Percentiles rank a stretch among this genome's conserved stretches.
phyloP scores from a whole-genome alignment of 345 rosid genomes.

The Rhizophora apiculata region DNA sequence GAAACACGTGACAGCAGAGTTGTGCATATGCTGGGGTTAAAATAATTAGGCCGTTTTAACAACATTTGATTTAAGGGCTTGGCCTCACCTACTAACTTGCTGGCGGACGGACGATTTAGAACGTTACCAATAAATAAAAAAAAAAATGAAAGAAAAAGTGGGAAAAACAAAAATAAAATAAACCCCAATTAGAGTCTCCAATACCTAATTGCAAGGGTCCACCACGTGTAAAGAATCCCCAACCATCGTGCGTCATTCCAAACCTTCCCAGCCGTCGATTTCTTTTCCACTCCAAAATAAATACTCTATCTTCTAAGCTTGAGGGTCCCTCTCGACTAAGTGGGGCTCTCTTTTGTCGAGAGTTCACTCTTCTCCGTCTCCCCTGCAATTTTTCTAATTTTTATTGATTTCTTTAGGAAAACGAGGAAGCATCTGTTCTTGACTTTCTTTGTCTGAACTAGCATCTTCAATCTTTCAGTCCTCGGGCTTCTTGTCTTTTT shows the following conservation, averaged over 20 bases:
- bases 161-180: too few relatives aligned
- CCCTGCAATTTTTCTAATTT: background rate
- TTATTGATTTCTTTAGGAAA: background rate
- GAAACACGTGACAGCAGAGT: too few relatives aligned
- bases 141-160: too few relatives aligned
- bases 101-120: too few relatives aligned
- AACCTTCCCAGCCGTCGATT: conserved; percentile 27
- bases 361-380: background rate
- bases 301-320: background rate
- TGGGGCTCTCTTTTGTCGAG: conserved; percentile 14
- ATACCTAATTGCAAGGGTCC: background rate
- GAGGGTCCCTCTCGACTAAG: conserved; percentile 33
- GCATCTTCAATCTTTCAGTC: background rate
- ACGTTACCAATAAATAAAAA: too few relatives aligned
- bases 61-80: too few relatives aligned
- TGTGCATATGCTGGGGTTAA: too few relatives aligned
- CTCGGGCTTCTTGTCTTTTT: background rate
- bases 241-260: background rate
- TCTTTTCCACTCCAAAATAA: conserved; percentile 14
- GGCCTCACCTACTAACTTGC: too few relatives aligned
- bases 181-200: too few relatives aligned
- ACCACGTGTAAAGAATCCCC: background rate
- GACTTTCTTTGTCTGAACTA: background rate
- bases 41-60: too few relatives aligned
- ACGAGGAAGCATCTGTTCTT: background rate